phyloP scores from a whole-genome alignment of 2,329 filamentous ascomycete genomes.

The Pestalotiopsis sp. region DNA sequence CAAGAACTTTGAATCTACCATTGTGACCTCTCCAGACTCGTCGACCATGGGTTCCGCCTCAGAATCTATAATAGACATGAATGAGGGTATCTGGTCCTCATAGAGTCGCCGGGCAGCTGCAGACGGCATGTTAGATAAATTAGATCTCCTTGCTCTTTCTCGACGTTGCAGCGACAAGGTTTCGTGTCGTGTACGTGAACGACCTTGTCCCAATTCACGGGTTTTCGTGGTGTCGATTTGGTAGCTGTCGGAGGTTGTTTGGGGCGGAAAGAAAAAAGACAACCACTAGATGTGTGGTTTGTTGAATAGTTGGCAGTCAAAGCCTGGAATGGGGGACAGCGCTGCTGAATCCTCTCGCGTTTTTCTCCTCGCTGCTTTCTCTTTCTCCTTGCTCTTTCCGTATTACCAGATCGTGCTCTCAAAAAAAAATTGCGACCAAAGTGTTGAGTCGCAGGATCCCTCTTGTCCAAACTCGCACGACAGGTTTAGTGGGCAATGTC shows the following conservation, averaged over 20 bases:
- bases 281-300: constrained; percentile 10
- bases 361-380: constrained; percentile 24
- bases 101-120: constrained; percentile 63
- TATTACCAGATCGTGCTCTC: not conserved
- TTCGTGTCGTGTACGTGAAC: not conserved
- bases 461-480: not conserved
- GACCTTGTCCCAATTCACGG: constrained; percentile 7
- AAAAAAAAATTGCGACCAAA: not conserved
- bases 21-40: constrained; percentile 51
- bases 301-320: constrained; percentile 18
- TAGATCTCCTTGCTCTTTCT: not conserved
- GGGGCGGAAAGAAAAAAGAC: not conserved
- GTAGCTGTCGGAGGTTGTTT: constrained; percentile 15
- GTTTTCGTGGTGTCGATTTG: not conserved
- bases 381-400: constrained; percentile 23
- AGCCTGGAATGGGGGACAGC: constrained; percentile 45
- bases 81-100: constrained; percentile 74
- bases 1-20: constrained; percentile 57
- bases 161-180: constrained; percentile 5
- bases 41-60: constrained; percentile 60
- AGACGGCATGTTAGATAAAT: constrained; percentile 58
- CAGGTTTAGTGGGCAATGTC: not conserved
- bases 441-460: not conserved
- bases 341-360: constrained; percentile 51
- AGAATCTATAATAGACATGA: constrained; percentile 76